Evolutionary conservation across 2,329 filamentous ascomycete species (phyloP), one percentile per base, ranked within the genome.

Genomic region (Nigrospora sphaerica): DNA sequence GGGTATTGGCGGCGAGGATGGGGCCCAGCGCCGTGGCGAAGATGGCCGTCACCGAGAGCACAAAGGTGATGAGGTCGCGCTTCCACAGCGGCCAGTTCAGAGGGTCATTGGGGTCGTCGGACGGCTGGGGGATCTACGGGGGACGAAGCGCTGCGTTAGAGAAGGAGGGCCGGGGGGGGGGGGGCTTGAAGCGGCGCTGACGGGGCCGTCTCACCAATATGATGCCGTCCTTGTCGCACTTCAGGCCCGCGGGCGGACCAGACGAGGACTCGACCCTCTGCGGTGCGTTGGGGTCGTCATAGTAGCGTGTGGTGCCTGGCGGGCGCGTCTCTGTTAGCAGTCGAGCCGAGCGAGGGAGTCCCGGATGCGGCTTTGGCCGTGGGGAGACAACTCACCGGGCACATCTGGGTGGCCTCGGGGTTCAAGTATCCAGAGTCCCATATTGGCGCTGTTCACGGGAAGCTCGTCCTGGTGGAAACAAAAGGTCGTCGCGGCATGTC

Each of bases 51-150:
- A 93, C 68, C 52, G 86, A 95, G 23, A 97, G 80, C 52, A 88
- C 77, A 48, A 81, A 72, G 50, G 90, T 85, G 60, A 93, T 90
- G 45, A 86, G 56, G 62, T 96, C 91, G 61, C 90, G 87, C 55
- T 80, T 80, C 86, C 87, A 92, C 50, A 95, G 65, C 18, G 90
- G 86, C 91, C 90, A 96, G 62, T 74, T 76, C 52, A 95, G 73
- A 31, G 89, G 91, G 65, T 96, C 91, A 62, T 95, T 92, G 4
- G 88, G 88, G 62, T 95, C 88, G 64, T 95, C 86, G 51, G 85
- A 91, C 3, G 92, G 92, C 60, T 96, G 92, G 6, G 92, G 92
- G 6, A 75, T 69, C 71, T 75, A 41, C 16, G 13, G 32, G 13
- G 32, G 16, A 12, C 43, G 12, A 31, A 38, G 35, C 19, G 37